Percentiles rank a stretch among this genome's conserved stretches.
Conservation (phyloP, 192 early-diverging fungal genomes). For the Diversispora epigaea region DNA sequence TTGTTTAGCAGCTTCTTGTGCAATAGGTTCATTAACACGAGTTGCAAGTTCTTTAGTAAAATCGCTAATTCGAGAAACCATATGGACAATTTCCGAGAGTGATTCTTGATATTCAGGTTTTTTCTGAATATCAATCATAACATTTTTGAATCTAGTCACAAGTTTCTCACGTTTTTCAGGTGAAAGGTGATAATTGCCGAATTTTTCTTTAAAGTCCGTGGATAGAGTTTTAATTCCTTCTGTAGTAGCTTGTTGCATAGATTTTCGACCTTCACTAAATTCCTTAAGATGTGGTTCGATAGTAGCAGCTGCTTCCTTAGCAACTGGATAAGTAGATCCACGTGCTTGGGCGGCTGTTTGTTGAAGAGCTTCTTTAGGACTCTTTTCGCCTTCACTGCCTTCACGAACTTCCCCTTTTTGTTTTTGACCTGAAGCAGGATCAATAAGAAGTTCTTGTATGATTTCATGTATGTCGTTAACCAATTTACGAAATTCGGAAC, state of each 20-base stretch:
- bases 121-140: slow-evolving; percentile 32
- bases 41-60: slow-evolving; percentile 34
- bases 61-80: slow-evolving; percentile 35
- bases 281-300: slow-evolving; percentile 24
- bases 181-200: slow-evolving; percentile 26
- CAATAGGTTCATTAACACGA: slow-evolving; percentile 28
- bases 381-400: slow-evolving; percentile 38
- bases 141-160: slow-evolving; percentile 39
- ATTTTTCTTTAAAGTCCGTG: slow-evolving; percentile 27
- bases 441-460: slow-evolving; percentile 36
- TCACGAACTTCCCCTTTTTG: slow-evolving; percentile 13
- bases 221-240: slow-evolving; percentile 35
- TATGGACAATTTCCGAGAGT: slow-evolving; percentile 40
- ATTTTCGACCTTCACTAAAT: slow-evolving; percentile 30
- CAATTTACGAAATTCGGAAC: slow-evolving; percentile 48
- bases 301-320: slow-evolving; percentile 31
- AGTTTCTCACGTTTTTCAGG: slow-evolving; percentile 36
- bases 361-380: slow-evolving; percentile 30
- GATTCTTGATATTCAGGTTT: slow-evolving; percentile 43
- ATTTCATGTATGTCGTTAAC: slow-evolving; percentile 44
- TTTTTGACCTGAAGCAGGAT: slow-evolving; percentile 24
- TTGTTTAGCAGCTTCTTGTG: slow-evolving; percentile 17
- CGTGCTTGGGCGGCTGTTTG: slow-evolving; percentile 33
- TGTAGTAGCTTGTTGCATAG: slow-evolving; percentile 35
- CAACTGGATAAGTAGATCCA: slow-evolving; percentile 28